Evolutionary conservation across 2,329 filamentous ascomycete species (phyloP), one percentile per base, ranked within the genome.

Genomic region (Cordyceps cicadae): DNA sequence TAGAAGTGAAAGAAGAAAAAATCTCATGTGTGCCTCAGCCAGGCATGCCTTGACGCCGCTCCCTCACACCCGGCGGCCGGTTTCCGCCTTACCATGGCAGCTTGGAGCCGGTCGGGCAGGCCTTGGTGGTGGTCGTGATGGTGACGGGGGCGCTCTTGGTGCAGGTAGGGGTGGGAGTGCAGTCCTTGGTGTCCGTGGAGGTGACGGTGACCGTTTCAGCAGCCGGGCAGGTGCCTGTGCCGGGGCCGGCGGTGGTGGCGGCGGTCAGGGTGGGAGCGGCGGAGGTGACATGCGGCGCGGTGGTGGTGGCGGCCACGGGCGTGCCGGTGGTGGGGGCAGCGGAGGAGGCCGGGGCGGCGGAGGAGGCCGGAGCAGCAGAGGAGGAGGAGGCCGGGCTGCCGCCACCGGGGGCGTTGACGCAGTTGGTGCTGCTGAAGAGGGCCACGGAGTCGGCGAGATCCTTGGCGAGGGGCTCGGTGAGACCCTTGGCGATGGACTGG

Each of bases 401-500:
- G 50, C 61, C 48, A 14, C 50, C 53, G 29, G 50, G 41, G 32
- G 59, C 56, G 63, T 69, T 64, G 65, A 68, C 68, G 65, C 70
- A 72, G 67, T 70, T 71, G 29, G 61, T 59, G n/a, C 66, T 52
- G 43, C 63, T 66, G 58, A 72, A 72, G 60, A 65, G 63, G 19
- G 52, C 55, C 59, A 68, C 62, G 48, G 65, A 64, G n/a, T 66
- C 63, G 52, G 50, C 21, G 9, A 72, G 64, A 37, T 66, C 64
- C 45, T 64, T 48, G 41, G 65, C 65, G 50, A 72, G 66, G 52
- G 64, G 62, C 3, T 53, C 54, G 12, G 70, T 67, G 15, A 72
- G 66, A 55, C 62, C 54, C 49, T 61, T 29, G 51, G 70, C 71
- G 50, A 72, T 65, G 24, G 52, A 37, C 65, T 70, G 71, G 17